Evolutionary conservation across 2,329 filamentous ascomycete genomes (phyloP).

Genomic region (Nemania serpens): DNA sequence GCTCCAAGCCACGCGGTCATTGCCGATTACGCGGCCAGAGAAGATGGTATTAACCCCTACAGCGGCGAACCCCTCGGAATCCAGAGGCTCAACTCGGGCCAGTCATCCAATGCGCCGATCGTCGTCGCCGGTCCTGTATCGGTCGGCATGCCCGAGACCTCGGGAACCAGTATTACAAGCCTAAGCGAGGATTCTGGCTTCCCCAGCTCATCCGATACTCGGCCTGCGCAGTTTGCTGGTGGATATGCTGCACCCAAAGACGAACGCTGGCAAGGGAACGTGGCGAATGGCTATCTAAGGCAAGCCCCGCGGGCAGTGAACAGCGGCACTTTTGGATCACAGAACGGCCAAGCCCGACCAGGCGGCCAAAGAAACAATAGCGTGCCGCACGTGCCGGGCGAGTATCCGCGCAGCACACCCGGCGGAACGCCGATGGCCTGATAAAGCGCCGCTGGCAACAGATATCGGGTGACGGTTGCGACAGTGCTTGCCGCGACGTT

Average conservation of each 20-base stretch:
- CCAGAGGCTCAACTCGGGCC: slow-evolving; percentile 24
- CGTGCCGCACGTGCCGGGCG: slow-evolving; percentile 39
- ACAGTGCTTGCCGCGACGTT: neutral
- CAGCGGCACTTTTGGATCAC: slow-evolving; percentile 19
- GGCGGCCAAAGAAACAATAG: slow-evolving; percentile 32
- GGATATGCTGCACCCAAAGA: neutral
- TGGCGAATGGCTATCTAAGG: slow-evolving; percentile 30
- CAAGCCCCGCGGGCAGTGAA: slow-evolving; percentile 18
- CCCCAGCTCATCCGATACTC: slow-evolving; percentile 22
- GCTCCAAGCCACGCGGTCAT: slow-evolving; percentile 56
- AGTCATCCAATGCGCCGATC: slow-evolving; percentile 29
- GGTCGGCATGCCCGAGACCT: slow-evolving; percentile 21
- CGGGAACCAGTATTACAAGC: slow-evolving; percentile 25
- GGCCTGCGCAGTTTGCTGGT: slow-evolving; percentile 1
- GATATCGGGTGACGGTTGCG: neutral
- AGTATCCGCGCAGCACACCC: slow-evolving; percentile 34
- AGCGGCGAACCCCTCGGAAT: slow-evolving; percentile 50
- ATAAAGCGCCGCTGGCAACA: neutral
- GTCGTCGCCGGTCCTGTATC: slow-evolving; percentile 29
- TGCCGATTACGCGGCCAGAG: slow-evolving; percentile 54
- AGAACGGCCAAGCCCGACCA: slow-evolving; percentile 28
- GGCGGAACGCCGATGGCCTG: slow-evolving; percentile 14
- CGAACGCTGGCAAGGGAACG: slow-evolving; percentile 4
- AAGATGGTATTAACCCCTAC: slow-evolving; percentile 64
- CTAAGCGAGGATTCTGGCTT: slow-evolving; percentile 33